phyloP scores from a whole-genome alignment of 352 stramenopile genomes.

The Pythium aphanidermatum region DNA sequence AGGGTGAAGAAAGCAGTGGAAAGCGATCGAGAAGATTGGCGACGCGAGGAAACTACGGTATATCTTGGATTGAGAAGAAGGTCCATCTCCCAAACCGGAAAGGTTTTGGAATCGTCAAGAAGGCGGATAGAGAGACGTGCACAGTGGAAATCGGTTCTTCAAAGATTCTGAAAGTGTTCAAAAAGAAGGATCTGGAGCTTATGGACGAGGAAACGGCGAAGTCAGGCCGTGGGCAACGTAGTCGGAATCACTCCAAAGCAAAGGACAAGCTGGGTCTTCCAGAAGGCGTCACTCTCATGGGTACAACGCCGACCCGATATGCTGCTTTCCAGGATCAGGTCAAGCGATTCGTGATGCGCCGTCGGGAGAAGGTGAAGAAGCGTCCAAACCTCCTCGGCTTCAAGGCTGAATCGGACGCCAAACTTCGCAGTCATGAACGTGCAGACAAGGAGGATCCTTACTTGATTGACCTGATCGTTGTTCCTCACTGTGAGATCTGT shows the following conservation, averaged over 20 bases:
- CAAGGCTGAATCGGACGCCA: slow-evolving; percentile 61
- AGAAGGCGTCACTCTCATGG: slow-evolving; percentile 76
- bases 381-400: slow-evolving; percentile 79
- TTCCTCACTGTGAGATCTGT: slow-evolving; percentile 76
- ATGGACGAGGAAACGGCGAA: slow-evolving; percentile 53
- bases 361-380: slow-evolving; percentile 78
- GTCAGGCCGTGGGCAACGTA: slow-evolving; percentile 44
- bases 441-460: slow-evolving; percentile 48
- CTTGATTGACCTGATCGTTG: slow-evolving; percentile 60
- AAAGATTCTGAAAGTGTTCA: slow-evolving; percentile 77
- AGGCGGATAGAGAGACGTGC: slow-evolving; percentile 78
- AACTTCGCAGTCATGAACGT: slow-evolving; percentile 47
- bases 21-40: slow-evolving; percentile 65
- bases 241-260: slow-evolving; percentile 63
- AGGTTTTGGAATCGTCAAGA: slow-evolving; percentile 73
- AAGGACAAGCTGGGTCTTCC: slow-evolving; percentile 66
- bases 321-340: slow-evolving; percentile 80
- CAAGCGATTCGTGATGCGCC: slow-evolving; percentile 77
- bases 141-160: slow-evolving; percentile 71
- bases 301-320: slow-evolving; percentile 74
- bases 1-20: slow-evolving; percentile 63
- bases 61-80: slow-evolving; percentile 85
- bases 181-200: slow-evolving; percentile 84
- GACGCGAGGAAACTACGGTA: slow-evolving; percentile 75
- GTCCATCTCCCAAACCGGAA: slow-evolving; percentile 76